These are phyloP conservation scores for Bipolaris zeicola DNA, from an alignment of 2,329 filamentous ascomycete species.

Conservation along the genomic window DNA sequence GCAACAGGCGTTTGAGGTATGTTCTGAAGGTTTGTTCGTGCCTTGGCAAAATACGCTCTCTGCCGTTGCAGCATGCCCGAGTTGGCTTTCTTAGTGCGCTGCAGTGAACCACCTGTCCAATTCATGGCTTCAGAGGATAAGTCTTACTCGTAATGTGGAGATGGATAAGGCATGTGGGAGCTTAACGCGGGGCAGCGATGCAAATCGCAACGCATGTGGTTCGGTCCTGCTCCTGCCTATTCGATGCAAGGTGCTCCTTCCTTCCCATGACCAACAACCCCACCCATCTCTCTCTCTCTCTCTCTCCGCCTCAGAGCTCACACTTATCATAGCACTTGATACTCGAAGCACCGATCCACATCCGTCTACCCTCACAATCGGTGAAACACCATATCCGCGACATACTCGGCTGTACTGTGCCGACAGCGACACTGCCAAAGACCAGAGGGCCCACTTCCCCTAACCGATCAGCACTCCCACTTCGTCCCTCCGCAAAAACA, in stretches of 20 bases:
- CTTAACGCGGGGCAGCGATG: background rate
- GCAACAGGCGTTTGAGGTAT: slow-evolving; percentile 12
- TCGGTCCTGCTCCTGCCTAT: background rate
- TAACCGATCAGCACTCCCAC: slow-evolving; percentile 7
- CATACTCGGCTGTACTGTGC: slow-evolving; percentile 8
- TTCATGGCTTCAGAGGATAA: slow-evolving; percentile 47
- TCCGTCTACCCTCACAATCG: background rate
- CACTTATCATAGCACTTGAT: background rate
- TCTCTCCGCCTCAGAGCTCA: background rate
- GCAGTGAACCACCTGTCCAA: slow-evolving; percentile 56
- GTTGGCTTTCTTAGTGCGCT: slow-evolving; percentile 46
- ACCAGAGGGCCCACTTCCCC: slow-evolving; percentile 16
- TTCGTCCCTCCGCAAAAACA: slow-evolving; percentile 19
- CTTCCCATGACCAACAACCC: background rate
- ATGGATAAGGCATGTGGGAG: background rate
- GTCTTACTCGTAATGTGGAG: background rate
- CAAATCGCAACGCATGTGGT: background rate
- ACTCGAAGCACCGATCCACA: background rate
- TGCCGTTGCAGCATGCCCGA: slow-evolving; percentile 49
- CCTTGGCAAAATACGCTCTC: slow-evolving; percentile 55
- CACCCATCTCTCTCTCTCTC: background rate
- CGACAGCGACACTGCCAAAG: slow-evolving; percentile 7
- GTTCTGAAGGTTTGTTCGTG: slow-evolving; percentile 42
- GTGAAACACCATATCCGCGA: background rate
- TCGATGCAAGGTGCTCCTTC: background rate